phyloP scores from a whole-genome alignment of 176 grass and related monocot species.

The Thinopyrum elongatum region DNA sequence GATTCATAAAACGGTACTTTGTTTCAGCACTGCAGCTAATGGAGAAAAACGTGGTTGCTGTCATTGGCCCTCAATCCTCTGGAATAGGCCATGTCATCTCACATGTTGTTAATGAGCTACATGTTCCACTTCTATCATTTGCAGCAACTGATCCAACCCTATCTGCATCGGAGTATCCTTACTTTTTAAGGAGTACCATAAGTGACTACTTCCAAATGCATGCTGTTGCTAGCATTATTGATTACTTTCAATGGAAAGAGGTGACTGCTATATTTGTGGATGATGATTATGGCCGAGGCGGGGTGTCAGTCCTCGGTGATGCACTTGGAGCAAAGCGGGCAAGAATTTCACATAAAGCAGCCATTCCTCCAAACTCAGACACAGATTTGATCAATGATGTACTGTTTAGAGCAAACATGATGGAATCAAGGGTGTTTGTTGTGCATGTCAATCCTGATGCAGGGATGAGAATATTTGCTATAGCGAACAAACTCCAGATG shows the following conservation, averaged over 20 bases:
- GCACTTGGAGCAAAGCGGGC: constrained; percentile 51
- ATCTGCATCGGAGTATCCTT: constrained; percentile 69
- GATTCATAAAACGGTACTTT: constrained; percentile 38
- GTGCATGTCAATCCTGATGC: constrained; percentile 84
- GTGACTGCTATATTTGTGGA: constrained; percentile 79
- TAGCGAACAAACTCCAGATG: constrained; percentile 61
- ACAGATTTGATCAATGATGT: constrained; percentile 47
- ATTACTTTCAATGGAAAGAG: constrained; percentile 70
- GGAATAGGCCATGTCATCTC: constrained; percentile 73
- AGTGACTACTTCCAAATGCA: constrained; percentile 88
- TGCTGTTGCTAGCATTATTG: constrained; percentile 70
- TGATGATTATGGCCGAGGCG: constrained; percentile 85
- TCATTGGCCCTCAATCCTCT: constrained; percentile 82
- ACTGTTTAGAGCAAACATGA: constrained; percentile 58
- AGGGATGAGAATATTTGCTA: constrained; percentile 63
- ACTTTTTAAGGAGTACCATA: constrained; percentile 64
- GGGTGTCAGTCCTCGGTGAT: constrained; percentile 54
- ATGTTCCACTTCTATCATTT: constrained; percentile 79
- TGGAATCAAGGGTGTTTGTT: constrained; percentile 84
- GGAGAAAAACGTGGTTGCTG: constrained; percentile 62
- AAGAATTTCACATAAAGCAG: constrained; percentile 77
- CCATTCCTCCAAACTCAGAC: constrained; percentile 54
- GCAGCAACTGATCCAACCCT: constrained; percentile 75
- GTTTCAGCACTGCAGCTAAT: constrained; percentile 64
- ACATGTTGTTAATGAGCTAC: constrained; percentile 64